A percentile compares a stretch with the other conserved stretches of the same genome.
These are phyloP conservation scores for Cutaneotrichosporon sp. DNA, from an alignment of 1,284 basidiomycete genomes.

Conservation along the genomic window DNA sequence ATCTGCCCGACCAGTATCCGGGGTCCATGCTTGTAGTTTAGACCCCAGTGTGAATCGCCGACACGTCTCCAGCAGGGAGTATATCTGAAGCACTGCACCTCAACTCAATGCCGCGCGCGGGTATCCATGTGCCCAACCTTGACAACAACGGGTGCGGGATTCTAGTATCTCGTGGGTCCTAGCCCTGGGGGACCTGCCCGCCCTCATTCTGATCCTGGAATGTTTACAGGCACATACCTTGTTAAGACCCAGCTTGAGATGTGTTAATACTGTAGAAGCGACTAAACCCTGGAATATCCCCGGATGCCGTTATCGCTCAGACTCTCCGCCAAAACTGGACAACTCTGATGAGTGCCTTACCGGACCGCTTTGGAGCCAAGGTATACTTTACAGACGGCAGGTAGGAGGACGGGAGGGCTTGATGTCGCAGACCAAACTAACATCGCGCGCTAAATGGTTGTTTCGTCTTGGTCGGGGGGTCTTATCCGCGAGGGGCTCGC, in stretches of 20 bases:
- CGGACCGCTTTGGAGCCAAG: background rate
- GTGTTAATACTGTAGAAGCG: background rate
- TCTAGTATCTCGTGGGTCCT: background rate
- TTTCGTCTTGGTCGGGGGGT: background rate
- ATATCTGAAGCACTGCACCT: background rate
- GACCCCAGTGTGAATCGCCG: background rate
- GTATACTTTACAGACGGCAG: background rate
- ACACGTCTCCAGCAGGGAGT: background rate
- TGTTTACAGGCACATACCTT: background rate
- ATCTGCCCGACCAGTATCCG: background rate
- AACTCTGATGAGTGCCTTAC: background rate
- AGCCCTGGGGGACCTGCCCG: background rate
- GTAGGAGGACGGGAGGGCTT: slow-evolving; percentile 1
- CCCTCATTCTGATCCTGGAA: background rate
- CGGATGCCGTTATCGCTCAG: background rate
- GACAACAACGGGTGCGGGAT: background rate
- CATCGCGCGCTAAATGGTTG: background rate
- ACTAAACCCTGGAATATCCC: background rate
- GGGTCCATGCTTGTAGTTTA: background rate
- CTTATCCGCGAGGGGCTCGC: background rate
- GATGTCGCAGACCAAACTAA: background rate
- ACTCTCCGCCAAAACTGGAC: background rate
- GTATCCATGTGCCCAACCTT: background rate
- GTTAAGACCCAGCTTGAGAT: background rate
- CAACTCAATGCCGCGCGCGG: background rate